Evolutionary conservation across 208 protist genomes (phyloP).

Genomic region (Wallacemonas rigidus): DNA sequence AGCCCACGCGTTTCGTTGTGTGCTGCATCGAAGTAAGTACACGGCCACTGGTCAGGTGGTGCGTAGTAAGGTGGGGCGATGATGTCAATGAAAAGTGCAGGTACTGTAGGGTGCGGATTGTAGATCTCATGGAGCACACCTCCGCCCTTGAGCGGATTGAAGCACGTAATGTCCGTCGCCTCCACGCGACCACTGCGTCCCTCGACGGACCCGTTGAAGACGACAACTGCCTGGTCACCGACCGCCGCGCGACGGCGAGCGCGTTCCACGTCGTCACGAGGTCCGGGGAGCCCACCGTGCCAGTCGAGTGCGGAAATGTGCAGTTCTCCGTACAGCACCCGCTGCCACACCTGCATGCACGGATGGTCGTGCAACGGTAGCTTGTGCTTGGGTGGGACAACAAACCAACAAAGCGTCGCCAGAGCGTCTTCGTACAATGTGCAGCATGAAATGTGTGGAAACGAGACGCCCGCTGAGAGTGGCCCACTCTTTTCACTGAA

Average conservation of each 20-base stretch:
- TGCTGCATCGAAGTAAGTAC: conserved; percentile 49
- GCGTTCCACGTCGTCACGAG: not conserved
- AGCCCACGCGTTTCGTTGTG: not conserved
- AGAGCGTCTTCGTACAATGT: conserved; percentile 55
- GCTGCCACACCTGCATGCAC: conserved; percentile 72
- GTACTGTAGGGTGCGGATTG: conserved; percentile 42
- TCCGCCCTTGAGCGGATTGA: conserved; percentile 31
- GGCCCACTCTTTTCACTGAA: not conserved
- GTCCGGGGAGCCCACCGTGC: not conserved
- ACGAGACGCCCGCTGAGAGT: not conserved
- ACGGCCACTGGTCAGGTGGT: conserved; percentile 40
- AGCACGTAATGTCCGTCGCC: conserved; percentile 13
- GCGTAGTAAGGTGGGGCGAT: conserved; percentile 70
- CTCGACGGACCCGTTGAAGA: conserved; percentile 12
- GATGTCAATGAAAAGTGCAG: conserved; percentile 73
- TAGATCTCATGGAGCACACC: conserved; percentile 67
- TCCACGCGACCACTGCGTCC: conserved; percentile 5
- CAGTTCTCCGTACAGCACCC: conserved; percentile 58
- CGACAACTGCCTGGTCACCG: conserved; percentile 29
- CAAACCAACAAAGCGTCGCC: conserved; percentile 74
- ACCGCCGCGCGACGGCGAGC: not conserved
- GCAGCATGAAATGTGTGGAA: conserved; percentile 43
- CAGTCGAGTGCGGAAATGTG: conserved; percentile 54
- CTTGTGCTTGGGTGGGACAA: conserved; percentile 48
- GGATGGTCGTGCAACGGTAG: conserved; percentile 79